Base-by-base conservation (phyloP, 306 rosid species). In the Gleditsia sinensis region DNA sequence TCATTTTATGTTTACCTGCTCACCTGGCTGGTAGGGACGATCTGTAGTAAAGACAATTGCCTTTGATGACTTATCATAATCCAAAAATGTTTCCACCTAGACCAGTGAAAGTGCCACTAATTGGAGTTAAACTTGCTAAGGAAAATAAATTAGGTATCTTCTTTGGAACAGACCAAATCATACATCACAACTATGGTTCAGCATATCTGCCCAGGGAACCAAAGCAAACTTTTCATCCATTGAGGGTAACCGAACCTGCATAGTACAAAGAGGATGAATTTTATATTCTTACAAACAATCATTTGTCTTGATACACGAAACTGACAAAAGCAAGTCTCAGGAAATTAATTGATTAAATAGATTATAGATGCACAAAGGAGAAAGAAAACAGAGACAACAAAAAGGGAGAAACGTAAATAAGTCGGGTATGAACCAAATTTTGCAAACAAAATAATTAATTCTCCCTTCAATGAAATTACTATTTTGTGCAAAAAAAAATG, bases 141-240 rank as follows among this genome's bases (percentile, higher is more conserved):
- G 11, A 28, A 66, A 76, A 61, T 51, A 49, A 39, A 62, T 28
- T 36, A 34, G 21, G 65, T 42, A 49, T 19, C 24, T 66, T 75
- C 64, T 70, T 48, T 56, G 45, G 69, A 74, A 77, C 40, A 80
- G 19, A 76, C 27, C 76, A 58, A 48, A 21, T 25, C 89, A 34
- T 79, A 91, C 98, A 83, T 91, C 92, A 86, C 98, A 88, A 80
- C 83, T 87, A 88, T 91, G 98, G 75, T 94, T 94, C 86, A 94
- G 82, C 96, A 94, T 94, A 83, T 94, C 98, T 28, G 96, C 98
- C 98, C 98, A 91, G 1, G 98, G 98, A 88, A 90, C 97, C 87
- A 91, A 80, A 36, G 97, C 98, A 82, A 91, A 92, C 77, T 78
- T 87, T 66, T 88, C 98, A 75, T 82, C 87, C 98, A 91, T 81